These are phyloP conservation scores for Nigrospora osmanthi DNA, from an alignment of 2,329 filamentous ascomycete genomes.

Conservation along the genomic window DNA sequence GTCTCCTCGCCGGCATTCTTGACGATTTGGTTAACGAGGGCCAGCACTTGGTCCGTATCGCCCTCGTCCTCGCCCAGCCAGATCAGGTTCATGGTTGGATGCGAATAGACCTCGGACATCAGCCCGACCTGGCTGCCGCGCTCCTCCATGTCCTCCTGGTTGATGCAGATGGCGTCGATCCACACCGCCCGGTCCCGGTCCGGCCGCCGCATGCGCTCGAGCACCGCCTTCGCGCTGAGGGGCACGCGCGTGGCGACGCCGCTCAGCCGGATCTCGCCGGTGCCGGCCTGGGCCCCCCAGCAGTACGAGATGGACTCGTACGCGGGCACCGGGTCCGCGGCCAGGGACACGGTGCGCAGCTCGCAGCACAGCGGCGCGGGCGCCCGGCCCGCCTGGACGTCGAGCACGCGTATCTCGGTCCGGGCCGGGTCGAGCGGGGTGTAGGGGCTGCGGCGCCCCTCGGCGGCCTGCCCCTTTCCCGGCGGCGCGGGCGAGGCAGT, in stretches of 20 bases:
- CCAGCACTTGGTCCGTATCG: background rate
- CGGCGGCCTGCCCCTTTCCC: too few relatives aligned
- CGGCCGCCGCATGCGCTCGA: background rate
- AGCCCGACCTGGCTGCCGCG: background rate
- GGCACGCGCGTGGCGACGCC: background rate
- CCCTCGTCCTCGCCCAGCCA: background rate
- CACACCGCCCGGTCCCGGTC: background rate
- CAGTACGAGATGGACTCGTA: background rate
- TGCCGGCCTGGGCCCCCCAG: background rate
- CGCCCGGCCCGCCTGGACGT: background rate
- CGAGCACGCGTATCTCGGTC: background rate
- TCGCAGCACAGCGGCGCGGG: background rate
- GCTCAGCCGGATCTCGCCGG: background rate
- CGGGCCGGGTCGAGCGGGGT: background rate
- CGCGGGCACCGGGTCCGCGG: background rate
- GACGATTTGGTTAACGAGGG: too few relatives aligned
- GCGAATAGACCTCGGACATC: background rate
- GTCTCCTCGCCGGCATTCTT: too few relatives aligned
- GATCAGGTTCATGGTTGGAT: background rate
- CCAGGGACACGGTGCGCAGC: background rate
- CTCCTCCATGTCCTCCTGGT: background rate
- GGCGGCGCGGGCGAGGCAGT: too few relatives aligned
- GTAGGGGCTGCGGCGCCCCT: background rate
- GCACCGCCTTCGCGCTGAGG: background rate
- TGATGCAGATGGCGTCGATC: constrained; percentile 1